These are phyloP conservation scores for Rhododendron simsii DNA, from an alignment of 148 eudicot genomes.

Conservation along the genomic window DNA sequence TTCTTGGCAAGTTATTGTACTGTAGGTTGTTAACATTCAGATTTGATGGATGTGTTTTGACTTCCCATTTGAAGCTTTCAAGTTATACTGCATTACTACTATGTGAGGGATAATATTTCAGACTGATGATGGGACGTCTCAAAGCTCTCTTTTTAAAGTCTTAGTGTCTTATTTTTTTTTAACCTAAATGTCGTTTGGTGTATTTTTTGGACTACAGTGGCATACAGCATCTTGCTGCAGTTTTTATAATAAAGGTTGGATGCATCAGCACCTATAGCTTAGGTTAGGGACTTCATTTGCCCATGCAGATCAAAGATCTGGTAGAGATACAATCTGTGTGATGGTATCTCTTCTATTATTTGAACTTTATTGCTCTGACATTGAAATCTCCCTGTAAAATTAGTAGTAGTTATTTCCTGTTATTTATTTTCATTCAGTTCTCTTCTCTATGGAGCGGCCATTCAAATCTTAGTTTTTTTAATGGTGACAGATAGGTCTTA, in stretches of 20 bases:
- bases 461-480: slow-evolving; percentile 1
- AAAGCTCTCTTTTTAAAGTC: background rate
- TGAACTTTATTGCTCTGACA: slow-evolving; percentile 2
- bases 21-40: background rate
- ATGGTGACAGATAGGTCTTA: slow-evolving; percentile 75
- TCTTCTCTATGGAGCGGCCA: background rate
- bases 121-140: background rate
- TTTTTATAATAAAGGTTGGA: background rate
- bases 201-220: background rate
- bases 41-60: background rate
- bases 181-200: background rate
- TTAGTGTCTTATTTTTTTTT: background rate
- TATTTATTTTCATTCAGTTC: background rate
- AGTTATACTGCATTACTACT: background rate
- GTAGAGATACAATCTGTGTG: background rate
- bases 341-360: background rate
- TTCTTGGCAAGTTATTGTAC: background rate
- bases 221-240: background rate
- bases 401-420: background rate
- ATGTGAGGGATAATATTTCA: background rate
- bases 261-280: background rate
- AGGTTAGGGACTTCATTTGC: background rate
- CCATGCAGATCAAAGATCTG: background rate
- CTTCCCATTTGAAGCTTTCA: background rate
- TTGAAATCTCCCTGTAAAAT: background rate